Conservation (phyloP, 495 filamentous ascomycete species). For the Aspergillus asperescens region DNA sequence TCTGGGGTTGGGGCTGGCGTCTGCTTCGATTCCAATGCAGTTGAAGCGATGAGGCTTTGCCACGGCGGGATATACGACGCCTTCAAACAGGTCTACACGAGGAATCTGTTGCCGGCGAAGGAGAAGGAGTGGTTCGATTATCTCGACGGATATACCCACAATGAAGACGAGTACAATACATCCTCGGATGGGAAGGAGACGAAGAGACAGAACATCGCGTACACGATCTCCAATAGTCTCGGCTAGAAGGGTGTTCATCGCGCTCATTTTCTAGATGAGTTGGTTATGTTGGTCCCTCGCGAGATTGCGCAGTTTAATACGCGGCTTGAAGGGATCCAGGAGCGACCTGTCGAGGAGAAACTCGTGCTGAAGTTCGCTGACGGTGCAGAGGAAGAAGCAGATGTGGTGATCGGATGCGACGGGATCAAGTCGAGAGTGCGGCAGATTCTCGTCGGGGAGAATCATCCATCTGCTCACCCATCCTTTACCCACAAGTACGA, state of each 20-base stretch:
- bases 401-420: conserved; percentile 54
- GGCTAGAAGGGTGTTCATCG: conserved; percentile 42
- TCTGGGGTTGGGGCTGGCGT: conserved; percentile 60
- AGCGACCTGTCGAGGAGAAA: conserved; percentile 23
- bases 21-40: conserved; percentile 54
- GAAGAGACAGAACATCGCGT: conserved; percentile 19
- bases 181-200: not conserved
- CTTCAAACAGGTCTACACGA: conserved; percentile 33
- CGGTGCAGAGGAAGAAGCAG: conserved; percentile 28
- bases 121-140: conserved; percentile 27
- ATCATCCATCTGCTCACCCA: conserved; percentile 33
- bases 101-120: conserved; percentile 35
- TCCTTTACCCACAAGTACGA: conserved; percentile 47
- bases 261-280: conserved; percentile 45
- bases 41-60: conserved; percentile 50
- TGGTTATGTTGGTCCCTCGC: conserved; percentile 42
- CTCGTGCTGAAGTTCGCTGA: conserved; percentile 30
- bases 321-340: conserved; percentile 17
- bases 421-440: conserved; percentile 53
- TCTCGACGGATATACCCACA: conserved; percentile 21
- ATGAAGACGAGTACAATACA: conserved; percentile 1
- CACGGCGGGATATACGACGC: conserved; percentile 42
- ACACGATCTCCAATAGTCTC: conserved; percentile 23
- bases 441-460: conserved; percentile 32
- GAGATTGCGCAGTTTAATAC: conserved; percentile 44